Evolutionary conservation across 208 protist species (phyloP), one percentile per base, ranked within the genome.

Genomic region (Strigomonas galati): DNA sequence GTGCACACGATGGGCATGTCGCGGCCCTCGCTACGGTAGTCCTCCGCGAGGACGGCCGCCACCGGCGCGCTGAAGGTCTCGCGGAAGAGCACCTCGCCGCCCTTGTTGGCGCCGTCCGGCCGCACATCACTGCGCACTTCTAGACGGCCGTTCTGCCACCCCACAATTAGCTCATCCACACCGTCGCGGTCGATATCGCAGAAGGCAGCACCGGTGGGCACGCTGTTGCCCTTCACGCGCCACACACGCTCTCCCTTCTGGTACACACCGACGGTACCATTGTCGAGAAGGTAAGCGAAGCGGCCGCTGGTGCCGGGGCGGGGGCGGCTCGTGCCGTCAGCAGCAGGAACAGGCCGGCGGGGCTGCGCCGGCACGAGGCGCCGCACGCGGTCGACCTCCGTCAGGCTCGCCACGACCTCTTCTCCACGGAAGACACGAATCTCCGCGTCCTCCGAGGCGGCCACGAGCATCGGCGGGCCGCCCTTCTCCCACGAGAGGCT

Each of bases 211-310:
- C 86, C 81, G 5, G 89, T 82, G 2, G 96, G 91, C 28, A 70
- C 66, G 24, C 84, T 71, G 48, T 91, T 91, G 21, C 81, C 89
- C 60, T 97, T 97, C 24, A 87, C 74, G 35, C 91, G 84, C 93
- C 93, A 98, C 27, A 94, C 32, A 19, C 92, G 83, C 68, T 87
- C 89, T 4, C 53, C 68, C 4, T 71, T 44, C 52, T 92, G 66
- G 76, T 98, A 98, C 10, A 98, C 74, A 53, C 97, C 97, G 15
- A 98, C 78, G 0, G 90, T 98, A 55, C 94, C 94, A 71, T 97
- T 98, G 44, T 76, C 79, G 1, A 98, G 78, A 30, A 92, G 73
- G 62, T 97, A 98, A 12, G 79, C 96, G 67, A 97, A 98, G 35
- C 74, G 70, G 37, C 81, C 69, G 21, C 19, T 52, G 32, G 46